Evolutionary conservation across 225 moss, liverwort and hornwort genomes (phyloP).

Genomic region (Straminergon stramineum): DNA sequence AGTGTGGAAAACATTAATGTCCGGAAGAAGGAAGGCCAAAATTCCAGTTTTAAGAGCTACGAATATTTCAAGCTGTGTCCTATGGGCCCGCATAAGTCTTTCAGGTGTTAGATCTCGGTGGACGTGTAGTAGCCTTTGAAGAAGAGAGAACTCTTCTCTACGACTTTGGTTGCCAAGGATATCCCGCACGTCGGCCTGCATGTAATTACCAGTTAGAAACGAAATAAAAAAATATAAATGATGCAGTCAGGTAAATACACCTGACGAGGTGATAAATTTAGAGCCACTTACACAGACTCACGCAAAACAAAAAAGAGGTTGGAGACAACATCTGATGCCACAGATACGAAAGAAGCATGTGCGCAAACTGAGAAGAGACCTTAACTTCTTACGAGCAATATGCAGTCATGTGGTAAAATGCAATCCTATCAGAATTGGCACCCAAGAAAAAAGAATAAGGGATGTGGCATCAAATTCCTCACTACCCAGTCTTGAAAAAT

Average conservation of each 20-base stretch:
- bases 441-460: neutral
- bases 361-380: neutral
- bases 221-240: neutral
- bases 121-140: constrained; percentile 47
- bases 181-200: constrained; percentile 65
- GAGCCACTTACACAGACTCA: neutral
- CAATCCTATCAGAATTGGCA: neutral
- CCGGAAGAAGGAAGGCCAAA: constrained; percentile 57
- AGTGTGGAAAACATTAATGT: constrained; percentile 47
- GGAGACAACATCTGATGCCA: neutral
- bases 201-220: neutral
- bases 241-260: neutral
- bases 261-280: neutral
- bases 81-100: constrained; percentile 50
- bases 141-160: constrained; percentile 56
- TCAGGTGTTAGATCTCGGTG: constrained; percentile 52
- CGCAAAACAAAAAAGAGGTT: neutral
- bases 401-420: neutral
- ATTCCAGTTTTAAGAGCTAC: constrained; percentile 68
- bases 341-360: neutral
- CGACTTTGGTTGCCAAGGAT: constrained; percentile 54
- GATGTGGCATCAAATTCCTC: neutral
- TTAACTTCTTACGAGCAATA: neutral
- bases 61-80: constrained; percentile 59
- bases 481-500: neutral